Conservation (phyloP, 2,329 filamentous ascomycete species). For the Mycogone perniciosa region DNA sequence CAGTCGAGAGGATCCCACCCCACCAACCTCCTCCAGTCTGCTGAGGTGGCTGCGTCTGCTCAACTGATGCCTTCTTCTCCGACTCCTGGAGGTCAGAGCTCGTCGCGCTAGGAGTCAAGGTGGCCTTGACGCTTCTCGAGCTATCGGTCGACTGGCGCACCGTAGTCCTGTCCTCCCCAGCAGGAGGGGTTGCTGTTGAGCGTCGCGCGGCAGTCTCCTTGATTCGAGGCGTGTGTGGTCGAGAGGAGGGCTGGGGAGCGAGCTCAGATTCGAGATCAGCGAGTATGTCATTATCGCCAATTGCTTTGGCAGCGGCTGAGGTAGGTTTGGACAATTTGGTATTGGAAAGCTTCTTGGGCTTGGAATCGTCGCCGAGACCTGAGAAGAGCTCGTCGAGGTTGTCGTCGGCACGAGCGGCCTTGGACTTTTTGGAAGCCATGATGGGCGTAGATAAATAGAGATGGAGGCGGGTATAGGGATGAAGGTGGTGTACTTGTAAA, state of each 20-base stretch:
- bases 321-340: conserved; percentile 39
- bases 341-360: conserved; percentile 41
- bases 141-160: conserved; percentile 73
- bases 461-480: neutral
- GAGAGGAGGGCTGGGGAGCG: conserved; percentile 63
- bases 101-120: conserved; percentile 62
- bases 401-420: conserved; percentile 50
- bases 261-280: conserved; percentile 75
- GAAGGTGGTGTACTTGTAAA: neutral
- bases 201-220: conserved; percentile 43
- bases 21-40: conserved; percentile 70
- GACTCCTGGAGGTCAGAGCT: conserved; percentile 55
- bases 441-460: conserved; percentile 13
- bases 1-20: conserved; percentile 78
- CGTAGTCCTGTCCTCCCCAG: conserved; percentile 58
- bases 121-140: conserved; percentile 62
- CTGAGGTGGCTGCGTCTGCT: conserved; percentile 31
- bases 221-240: conserved; percentile 76
- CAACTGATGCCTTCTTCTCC: conserved; percentile 45
- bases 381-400: conserved; percentile 62
- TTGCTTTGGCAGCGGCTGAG: conserved; percentile 43
- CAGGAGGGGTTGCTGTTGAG: conserved; percentile 44
- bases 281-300: conserved; percentile 65
- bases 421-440: conserved; percentile 58
- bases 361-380: conserved; percentile 49